Evolutionary conservation across 345 rosid species (phyloP), one percentile per base, ranked within the genome.

Genomic region (Brassica incana): DNA sequence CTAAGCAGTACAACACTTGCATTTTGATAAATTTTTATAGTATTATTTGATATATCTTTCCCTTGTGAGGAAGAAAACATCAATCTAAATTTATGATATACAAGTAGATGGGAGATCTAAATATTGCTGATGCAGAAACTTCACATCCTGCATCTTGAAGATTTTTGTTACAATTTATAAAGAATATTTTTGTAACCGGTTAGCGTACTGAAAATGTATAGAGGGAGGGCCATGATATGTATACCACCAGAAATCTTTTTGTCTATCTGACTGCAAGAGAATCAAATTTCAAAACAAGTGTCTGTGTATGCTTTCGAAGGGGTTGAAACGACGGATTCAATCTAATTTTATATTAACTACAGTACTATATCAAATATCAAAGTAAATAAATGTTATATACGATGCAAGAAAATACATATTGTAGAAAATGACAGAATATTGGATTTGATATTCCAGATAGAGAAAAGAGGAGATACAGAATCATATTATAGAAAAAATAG

Each of bases 401-500:
- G 23, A 20, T 67, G 45, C 40, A 62, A 62, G 8, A 69, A 70
- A 9, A 67, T 77, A 12, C 56, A 62, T 70, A 48, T 33, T 20
- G 40, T 70, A 32, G 40, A 70, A n/a, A 61, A 70, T 43, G 27
- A 33, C 58, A 64, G 25, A 4, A 25, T 25, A 77, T 77, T 10
- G 54, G 18, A 52, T 64, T 62, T 50, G 62, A 63, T 78, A 78
- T 78, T 78, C 65, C 59, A 54, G 9, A 54, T 6, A 54, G 60
- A 54, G 60, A 54, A 54, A 50, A 54, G 9, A 16, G 25, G 8
- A 54, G 60, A 54, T 16, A 54, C 25, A 54, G 60, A 54, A 54
- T 54, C 60, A 16, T 54, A 16, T 16, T 5, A 54, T 8, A 52
- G 6, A 54, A 54, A 54, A 54, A 15, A 54, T 0, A 15, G 23